phyloP scores from a whole-genome alignment of 2,329 filamentous ascomycete species.

The Colletotrichum sojae region DNA sequence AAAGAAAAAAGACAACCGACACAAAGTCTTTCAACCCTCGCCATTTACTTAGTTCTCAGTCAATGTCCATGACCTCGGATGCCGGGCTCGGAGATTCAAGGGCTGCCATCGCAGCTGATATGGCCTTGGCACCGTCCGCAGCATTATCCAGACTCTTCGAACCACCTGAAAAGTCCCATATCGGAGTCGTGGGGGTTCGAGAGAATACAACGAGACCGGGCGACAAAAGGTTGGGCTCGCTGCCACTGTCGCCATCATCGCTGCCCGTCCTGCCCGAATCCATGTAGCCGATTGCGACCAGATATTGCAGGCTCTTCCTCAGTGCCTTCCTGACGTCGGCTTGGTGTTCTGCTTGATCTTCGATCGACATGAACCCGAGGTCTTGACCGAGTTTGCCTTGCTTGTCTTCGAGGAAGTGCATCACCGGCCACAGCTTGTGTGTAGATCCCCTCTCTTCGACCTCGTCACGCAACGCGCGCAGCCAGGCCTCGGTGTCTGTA shows the following conservation, averaged over 20 bases:
- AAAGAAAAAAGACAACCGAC: too few relatives aligned
- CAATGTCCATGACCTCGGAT: not conserved
- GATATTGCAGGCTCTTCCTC: conserved; percentile 22
- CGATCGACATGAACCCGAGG: not conserved
- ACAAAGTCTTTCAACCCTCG: too few relatives aligned
- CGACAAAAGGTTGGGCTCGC: conserved; percentile 43
- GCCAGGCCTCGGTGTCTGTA: conserved; percentile 16
- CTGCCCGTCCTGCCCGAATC: conserved; percentile 2
- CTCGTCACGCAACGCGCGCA: conserved; percentile 19
- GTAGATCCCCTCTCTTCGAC: conserved; percentile 31
- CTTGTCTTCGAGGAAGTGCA: conserved; percentile 43
- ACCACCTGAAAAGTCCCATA: conserved; percentile 11
- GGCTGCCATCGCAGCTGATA: not conserved
- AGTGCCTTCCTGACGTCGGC: not conserved
- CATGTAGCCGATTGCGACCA: conserved; percentile 33
- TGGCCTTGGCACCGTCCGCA: not conserved
- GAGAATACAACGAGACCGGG: conserved; percentile 30
- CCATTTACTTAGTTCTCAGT: too few relatives aligned
- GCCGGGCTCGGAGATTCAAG: conserved; percentile 8
- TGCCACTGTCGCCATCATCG: conserved; percentile 21
- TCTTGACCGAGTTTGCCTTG: conserved; percentile 24
- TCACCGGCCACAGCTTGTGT: conserved; percentile 46
- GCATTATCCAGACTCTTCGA: conserved; percentile 1
- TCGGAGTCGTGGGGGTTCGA: conserved; percentile 24
- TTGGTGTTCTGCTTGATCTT: conserved; percentile 10